A percentile compares a stretch with the other conserved stretches of the same genome.
These are phyloP conservation scores for Pezicula carpinea DNA, from an alignment of 2,329 filamentous ascomycete genomes.

Conservation along the genomic window DNA sequence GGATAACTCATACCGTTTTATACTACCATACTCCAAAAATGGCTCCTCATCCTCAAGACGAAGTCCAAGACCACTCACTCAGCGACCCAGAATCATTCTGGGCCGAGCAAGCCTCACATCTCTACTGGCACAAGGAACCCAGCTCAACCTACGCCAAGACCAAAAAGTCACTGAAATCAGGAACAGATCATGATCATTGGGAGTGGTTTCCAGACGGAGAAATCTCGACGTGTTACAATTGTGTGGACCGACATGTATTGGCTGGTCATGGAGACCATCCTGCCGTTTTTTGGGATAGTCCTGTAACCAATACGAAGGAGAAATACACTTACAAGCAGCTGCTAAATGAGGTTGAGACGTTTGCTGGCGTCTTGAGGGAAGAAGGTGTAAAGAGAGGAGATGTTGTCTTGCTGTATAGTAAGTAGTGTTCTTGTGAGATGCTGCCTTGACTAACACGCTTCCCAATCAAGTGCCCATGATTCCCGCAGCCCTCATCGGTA, in stretches of 20 bases:
- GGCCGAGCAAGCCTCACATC: conserved; percentile 65
- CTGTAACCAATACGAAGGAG: conserved; percentile 70
- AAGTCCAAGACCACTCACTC: conserved; percentile 47
- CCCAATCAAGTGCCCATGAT: conserved; percentile 79
- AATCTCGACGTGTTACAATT: conserved; percentile 90
- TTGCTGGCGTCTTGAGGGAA: conserved; percentile 77
- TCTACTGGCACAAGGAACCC: conserved; percentile 79
- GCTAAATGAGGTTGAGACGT: conserved; percentile 72
- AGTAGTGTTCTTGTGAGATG: conserved; percentile 24
- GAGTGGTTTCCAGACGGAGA: conserved; percentile 86
- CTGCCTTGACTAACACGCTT: background rate
- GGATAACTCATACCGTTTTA: background rate
- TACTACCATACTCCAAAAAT: conserved; percentile 12
- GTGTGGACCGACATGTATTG: conserved; percentile 81
- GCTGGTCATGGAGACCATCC: conserved; percentile 68
- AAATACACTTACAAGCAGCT: conserved; percentile 71
- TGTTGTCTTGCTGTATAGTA: conserved; percentile 86
- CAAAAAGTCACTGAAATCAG: conserved; percentile 59
- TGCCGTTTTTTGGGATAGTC: conserved; percentile 84
- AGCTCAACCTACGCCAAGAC: conserved; percentile 53
- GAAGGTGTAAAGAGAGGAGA: conserved; percentile 80
- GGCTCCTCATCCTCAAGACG: conserved; percentile 27
- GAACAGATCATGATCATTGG: conserved; percentile 70
- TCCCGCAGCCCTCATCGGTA: conserved; percentile 79
- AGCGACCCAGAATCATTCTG: conserved; percentile 70